Percentiles rank a stretch among this genome's conserved stretches.
phyloP scores from a whole-genome alignment of 768 basidiomycete genomes.

The Rubroboletus pulcherrimus region DNA sequence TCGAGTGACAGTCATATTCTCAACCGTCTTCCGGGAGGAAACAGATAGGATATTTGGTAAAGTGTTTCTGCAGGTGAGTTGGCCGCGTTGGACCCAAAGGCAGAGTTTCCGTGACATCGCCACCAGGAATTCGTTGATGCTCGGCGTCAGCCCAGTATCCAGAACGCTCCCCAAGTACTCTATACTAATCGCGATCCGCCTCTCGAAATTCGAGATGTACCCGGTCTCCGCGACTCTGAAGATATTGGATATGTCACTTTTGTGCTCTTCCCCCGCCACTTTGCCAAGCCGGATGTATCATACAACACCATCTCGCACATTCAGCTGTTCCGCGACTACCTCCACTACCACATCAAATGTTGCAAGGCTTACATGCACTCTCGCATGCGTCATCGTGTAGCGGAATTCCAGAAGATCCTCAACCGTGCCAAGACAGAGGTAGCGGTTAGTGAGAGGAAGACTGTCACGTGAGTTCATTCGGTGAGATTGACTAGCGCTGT shows the following conservation, averaged over 20 bases:
- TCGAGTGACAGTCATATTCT: slow-evolving; percentile 97
- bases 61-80: slow-evolving; percentile 91
- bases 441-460: slow-evolving; percentile 80
- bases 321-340: slow-evolving; percentile 94
- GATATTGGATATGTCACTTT: slow-evolving; percentile 97
- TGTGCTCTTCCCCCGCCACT: slow-evolving; percentile 96
- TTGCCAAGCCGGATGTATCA: slow-evolving; percentile 64
- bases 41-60: slow-evolving; percentile 96
- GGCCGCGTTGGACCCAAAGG: background rate
- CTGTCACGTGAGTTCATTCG: slow-evolving; percentile 62
- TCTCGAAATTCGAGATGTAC: slow-evolving; percentile 88
- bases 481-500: background rate
- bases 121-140: slow-evolving; percentile 97
- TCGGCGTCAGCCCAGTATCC: slow-evolving; percentile 86
- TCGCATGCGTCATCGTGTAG: slow-evolving; percentile 88
- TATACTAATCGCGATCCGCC: slow-evolving; percentile 95
- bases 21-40: slow-evolving; percentile 94
- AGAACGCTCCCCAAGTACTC: slow-evolving; percentile 95
- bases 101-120: slow-evolving; percentile 4
- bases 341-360: slow-evolving; percentile 99
- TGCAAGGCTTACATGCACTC: slow-evolving; percentile 99
- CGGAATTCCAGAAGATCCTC: slow-evolving; percentile 93
- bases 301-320: slow-evolving; percentile 87
- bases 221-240: slow-evolving; percentile 76
- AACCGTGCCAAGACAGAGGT: slow-evolving; percentile 95